phyloP scores from a whole-genome alignment of 148 eudicot genomes.

The Rhododendron williamsianum region DNA sequence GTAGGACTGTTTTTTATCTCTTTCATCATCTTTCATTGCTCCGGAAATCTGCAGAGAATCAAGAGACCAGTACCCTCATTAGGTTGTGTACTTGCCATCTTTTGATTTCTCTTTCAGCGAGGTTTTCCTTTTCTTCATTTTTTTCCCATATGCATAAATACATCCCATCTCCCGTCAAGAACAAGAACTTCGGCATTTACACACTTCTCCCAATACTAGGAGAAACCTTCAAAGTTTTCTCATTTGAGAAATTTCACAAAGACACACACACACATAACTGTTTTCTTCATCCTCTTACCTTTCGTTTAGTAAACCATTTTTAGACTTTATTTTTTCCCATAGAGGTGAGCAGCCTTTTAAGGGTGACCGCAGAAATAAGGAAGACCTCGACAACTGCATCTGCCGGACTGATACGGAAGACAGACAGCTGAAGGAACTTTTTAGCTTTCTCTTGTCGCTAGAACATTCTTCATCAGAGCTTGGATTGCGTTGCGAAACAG shows the following conservation, averaged over 20 bases:
- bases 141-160: background rate
- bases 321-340: slow-evolving; percentile 48
- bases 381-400: slow-evolving; percentile 61
- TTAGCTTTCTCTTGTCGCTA: slow-evolving; percentile 53
- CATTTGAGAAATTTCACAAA: background rate
- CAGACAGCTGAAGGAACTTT: slow-evolving; percentile 54
- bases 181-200: background rate
- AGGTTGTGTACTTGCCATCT: background rate
- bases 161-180: background rate
- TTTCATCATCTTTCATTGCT: background rate
- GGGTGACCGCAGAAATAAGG: slow-evolving; percentile 65
- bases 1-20: background rate
- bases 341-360: slow-evolving; percentile 59
- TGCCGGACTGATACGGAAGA: slow-evolving; percentile 71
- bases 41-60: background rate
- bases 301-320: slow-evolving; percentile 31
- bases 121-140: background rate
- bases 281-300: background rate
- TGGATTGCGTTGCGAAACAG: slow-evolving; percentile 47
- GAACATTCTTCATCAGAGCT: slow-evolving; percentile 28
- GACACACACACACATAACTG: background rate
- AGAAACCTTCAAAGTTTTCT: slow-evolving; percentile 1
- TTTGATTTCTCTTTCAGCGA: background rate
- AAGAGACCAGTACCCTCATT: background rate
- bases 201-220: background rate